These are phyloP conservation scores for Galerina marginata DNA, from an alignment of 768 basidiomycete genomes.

Conservation along the genomic window DNA sequence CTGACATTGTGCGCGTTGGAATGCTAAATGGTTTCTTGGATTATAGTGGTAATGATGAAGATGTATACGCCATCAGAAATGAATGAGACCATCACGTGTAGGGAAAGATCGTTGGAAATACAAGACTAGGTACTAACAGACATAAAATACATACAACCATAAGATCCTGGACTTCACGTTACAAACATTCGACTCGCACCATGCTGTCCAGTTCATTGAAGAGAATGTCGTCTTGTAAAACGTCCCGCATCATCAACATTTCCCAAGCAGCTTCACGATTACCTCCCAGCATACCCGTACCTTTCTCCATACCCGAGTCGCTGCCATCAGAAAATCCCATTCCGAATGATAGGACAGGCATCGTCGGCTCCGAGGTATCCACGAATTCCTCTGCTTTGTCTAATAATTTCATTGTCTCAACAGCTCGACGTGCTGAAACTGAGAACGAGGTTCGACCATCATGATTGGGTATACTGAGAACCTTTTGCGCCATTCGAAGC, in stretches of 20 bases:
- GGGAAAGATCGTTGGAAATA: slow-evolving; percentile 4
- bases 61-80: slow-evolving; percentile 16
- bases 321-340: slow-evolving; percentile 83
- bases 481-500: slow-evolving; percentile 72
- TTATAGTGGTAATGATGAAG: slow-evolving; percentile 3
- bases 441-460: slow-evolving; percentile 60
- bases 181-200: slow-evolving; percentile 71
- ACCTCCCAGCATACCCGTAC: slow-evolving; percentile 76
- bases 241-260: slow-evolving; percentile 70
- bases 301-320: slow-evolving; percentile 68
- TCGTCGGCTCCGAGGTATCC: slow-evolving; percentile 64
- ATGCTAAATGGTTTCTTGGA: slow-evolving; percentile 4
- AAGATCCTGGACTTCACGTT: slow-evolving; percentile 23
- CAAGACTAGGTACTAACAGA: slow-evolving; percentile 13
- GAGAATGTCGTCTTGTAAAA: slow-evolving; percentile 65
- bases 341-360: slow-evolving; percentile 76
- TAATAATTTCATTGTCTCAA: slow-evolving; percentile 80
- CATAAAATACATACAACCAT: slow-evolving; percentile 27
- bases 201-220: slow-evolving; percentile 84
- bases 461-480: slow-evolving; percentile 52
- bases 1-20: slow-evolving; percentile 33
- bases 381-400: slow-evolving; percentile 80
- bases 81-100: not conserved
- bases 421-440: slow-evolving; percentile 64
- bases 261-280: slow-evolving; percentile 76